phyloP scores from a whole-genome alignment of 2,329 filamentous ascomycete genomes.

The Sporothrix sp. region DNA sequence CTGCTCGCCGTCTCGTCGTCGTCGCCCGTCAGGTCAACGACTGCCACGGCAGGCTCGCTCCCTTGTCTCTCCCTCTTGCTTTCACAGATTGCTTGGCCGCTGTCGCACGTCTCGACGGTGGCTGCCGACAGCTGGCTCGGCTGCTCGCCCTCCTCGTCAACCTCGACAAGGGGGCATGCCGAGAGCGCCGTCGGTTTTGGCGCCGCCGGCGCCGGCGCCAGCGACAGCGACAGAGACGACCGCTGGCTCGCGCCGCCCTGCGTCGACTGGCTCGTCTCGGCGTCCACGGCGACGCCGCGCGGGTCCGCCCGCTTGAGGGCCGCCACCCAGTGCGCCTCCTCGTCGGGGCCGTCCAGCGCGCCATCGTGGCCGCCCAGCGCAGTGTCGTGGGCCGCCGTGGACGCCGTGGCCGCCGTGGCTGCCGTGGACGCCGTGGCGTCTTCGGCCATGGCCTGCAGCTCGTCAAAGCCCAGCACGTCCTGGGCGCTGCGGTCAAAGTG shows the following conservation, averaged over 20 bases:
- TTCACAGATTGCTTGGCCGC: too few species aligned
- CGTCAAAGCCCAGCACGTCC: slow-evolving; percentile 58
- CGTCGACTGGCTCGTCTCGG: slow-evolving; percentile 35
- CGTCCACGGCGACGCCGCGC: slow-evolving; percentile 32
- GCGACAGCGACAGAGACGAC: slow-evolving; percentile 12
- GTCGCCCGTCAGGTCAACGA: slow-evolving; percentile 12
- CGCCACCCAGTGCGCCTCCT: slow-evolving; percentile 42
- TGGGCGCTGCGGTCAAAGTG: slow-evolving; percentile 64
- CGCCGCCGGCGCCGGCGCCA: slow-evolving; percentile 15
- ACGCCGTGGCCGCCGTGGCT: background rate
- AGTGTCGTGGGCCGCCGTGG: background rate
- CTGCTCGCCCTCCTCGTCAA: too few species aligned
- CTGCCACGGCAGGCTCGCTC: background rate
- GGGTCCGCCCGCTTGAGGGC: slow-evolving; percentile 49
- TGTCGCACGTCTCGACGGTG: background rate
- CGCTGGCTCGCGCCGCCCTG: too few species aligned
- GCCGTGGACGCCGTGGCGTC: slow-evolving; percentile 25
- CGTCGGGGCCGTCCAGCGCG: background rate
- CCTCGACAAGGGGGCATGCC: too few species aligned
- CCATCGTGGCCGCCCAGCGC: too few species aligned
- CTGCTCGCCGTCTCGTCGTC: background rate
- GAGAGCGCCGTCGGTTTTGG: too few species aligned
- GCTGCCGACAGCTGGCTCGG: background rate
- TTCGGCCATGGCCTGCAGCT: slow-evolving; percentile 55
- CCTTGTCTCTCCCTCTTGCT: background rate